Conservation (phyloP, 1,139 yeast genomes). For the Candida glucosophila region DNA sequence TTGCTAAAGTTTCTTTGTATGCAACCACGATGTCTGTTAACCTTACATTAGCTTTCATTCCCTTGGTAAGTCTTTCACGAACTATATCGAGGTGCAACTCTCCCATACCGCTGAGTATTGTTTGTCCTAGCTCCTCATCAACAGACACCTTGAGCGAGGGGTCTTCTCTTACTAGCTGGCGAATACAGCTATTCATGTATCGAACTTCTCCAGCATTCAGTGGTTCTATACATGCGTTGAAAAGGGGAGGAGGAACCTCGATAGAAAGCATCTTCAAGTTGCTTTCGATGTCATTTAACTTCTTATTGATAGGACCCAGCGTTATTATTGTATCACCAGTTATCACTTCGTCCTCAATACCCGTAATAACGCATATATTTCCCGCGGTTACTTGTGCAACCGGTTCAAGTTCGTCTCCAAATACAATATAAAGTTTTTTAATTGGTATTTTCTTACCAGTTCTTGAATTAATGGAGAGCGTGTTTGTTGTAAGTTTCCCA, state of each 20-base stretch:
- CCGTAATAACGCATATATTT: constrained; percentile 83
- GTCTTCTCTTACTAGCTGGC: constrained; percentile 63
- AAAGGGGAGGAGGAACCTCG: constrained; percentile 84
- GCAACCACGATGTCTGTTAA: constrained; percentile 83
- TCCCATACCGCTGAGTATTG: constrained; percentile 90
- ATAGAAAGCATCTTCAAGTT: constrained; percentile 64
- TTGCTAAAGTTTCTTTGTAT: constrained; percentile 64
- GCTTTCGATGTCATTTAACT: constrained; percentile 42
- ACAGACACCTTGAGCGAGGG: constrained; percentile 20
- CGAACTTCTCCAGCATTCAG: constrained; percentile 72
- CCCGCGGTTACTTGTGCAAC: constrained; percentile 61
- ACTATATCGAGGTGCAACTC: constrained; percentile 89
- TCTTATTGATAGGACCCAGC: constrained; percentile 36
- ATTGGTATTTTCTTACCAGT: constrained; percentile 61
- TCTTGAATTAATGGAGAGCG: constrained; percentile 58
- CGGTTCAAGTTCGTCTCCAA: constrained; percentile 78
- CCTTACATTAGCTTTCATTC: constrained; percentile 73
- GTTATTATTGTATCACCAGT: constrained; percentile 88
- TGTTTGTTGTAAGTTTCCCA: constrained; percentile 59
- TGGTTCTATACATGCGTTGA: constrained; percentile 81
- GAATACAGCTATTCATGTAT: constrained; percentile 59
- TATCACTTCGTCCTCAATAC: constrained; percentile 57
- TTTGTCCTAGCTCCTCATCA: constrained; percentile 87
- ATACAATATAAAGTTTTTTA: constrained; percentile 70
- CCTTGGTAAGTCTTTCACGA: constrained; percentile 64